These are phyloP conservation scores for Yarrowia sp. DNA, from an alignment of 805 yeast genomes.

Conservation along the genomic window DNA sequence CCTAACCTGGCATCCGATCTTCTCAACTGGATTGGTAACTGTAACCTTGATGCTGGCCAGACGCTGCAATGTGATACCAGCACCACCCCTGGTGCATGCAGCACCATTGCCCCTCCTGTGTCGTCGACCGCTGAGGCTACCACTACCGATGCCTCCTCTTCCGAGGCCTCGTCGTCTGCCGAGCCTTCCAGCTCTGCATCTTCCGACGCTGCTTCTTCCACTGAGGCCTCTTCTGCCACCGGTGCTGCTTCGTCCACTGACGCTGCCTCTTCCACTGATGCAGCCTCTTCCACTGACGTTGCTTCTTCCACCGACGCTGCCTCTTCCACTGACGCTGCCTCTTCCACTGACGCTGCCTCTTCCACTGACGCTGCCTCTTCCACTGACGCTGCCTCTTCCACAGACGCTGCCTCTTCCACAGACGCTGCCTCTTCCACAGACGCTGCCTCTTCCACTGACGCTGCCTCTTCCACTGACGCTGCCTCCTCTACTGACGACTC, in stretches of 20 bases:
- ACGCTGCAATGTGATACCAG: constrained; percentile 4
- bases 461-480: background rate
- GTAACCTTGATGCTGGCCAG: background rate
- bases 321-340: background rate
- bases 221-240: background rate
- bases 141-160: constrained; percentile 1
- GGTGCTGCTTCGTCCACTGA: background rate
- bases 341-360: background rate
- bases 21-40: constrained; percentile 15
- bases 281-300: background rate
- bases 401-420: background rate
- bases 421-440: background rate
- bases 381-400: background rate
- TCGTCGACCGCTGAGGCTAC: background rate
- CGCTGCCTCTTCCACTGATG: background rate
- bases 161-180: background rate
- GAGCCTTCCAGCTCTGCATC: background rate
- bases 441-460: background rate
- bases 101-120: background rate
- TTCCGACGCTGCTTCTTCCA: background rate
- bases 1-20: background rate
- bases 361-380: background rate
- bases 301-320: background rate
- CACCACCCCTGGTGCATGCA: constrained; percentile 8
- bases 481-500: background rate